Base-by-base conservation (phyloP, 192 early-diverging fungal genomes). In the Mortierella alpina region DNA sequence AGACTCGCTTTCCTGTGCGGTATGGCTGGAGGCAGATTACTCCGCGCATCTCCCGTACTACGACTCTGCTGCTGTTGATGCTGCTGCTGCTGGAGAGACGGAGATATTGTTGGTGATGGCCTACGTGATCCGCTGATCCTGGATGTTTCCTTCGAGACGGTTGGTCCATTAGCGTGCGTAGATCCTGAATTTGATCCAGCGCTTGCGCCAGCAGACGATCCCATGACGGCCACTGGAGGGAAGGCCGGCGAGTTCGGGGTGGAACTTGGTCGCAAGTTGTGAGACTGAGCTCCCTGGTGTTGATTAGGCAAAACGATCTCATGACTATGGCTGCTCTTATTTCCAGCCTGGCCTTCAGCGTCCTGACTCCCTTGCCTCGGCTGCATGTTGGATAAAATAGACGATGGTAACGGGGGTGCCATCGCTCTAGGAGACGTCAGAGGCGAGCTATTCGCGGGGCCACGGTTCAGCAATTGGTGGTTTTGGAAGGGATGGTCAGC, bases 1-100 rank as follows among this genome's bases (percentile, higher is more conserved):
- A 80, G 53, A 13, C 77, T 80, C 12, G 77, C 77, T 59, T 80
- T 80, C 15, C 77, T 49, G 44, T 80, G 70, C 14, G 77, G 77
- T 14, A 80, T 68, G 31, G 57, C 55, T 5, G 77, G 77, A 15
- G 77, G 77, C 0, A 80, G 51, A 51, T 63, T 72, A 40, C 40
- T 64, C 39, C 70, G 48, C 4, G 64, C 15, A 53, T 79, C 75
- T 18, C 52, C 48, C 6, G 31, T 5, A 0, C 47, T 17, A 13
- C 63, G 62, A 18, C 1, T 47, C 17, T 59, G 70, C 23, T 48
- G 70, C 40, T 63, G 55, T 45, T 72, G 70, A 9, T 65, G 68
- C 23, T 78, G 75, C 53, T 49, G 47, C 2, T 53, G 66, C 18
- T 62, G 66, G 11, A 22, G 20, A 13, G 66, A 44, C 14, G 54